Base-by-base conservation (phyloP, 345 rosid species). In the Murraya paniculata region DNA sequence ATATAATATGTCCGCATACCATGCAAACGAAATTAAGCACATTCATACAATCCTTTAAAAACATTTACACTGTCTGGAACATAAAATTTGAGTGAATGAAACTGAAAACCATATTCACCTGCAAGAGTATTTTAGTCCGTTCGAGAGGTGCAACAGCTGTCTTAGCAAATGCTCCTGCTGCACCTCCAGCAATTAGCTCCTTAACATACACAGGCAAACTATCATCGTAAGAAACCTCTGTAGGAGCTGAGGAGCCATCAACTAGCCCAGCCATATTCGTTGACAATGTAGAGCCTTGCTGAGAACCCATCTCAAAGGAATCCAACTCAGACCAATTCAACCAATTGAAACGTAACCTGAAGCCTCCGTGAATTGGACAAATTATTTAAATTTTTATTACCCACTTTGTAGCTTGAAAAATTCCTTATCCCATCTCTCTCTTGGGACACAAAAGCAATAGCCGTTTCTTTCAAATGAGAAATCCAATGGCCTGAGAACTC, bases 121-220 rank as follows among this genome's bases (percentile, higher is more conserved):
- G 99, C 83, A 95, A 81, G 7, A 95, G 91, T 74, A 95, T 95
- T 79, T 95, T 95, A 81, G 80, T 89, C 77, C 99, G 90, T 73
- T 94, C 98, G 53, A 96, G 88, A 31, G 98, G 99, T 5, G 98
- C 99, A 81, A 96, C 90, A 8, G 94, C 93, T 77, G 97, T 91
- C 81, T 96, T 96, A 22, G 98, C 97, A 82, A 96, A 72, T 9
- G 89, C 99, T 1, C 99, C 99, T 28, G 98, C 99, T 86, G 92
- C 93, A 64, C 98, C 99, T 10, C 98, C 98, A 65, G 98, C 97
- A 75, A 95, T 89, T 68, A 95, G 97, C 79, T 93, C 97, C 87
- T 86, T 93, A 0, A 89, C 95, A 80, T 91, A 91, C 80, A 91
- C 88, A 58, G 99, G 99, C 82, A 95, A 76, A 70, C 80, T 71